These are phyloP conservation scores for Colletotrichum eleusines DNA, from an alignment of 2,329 filamentous ascomycete genomes.

Conservation along the genomic window DNA sequence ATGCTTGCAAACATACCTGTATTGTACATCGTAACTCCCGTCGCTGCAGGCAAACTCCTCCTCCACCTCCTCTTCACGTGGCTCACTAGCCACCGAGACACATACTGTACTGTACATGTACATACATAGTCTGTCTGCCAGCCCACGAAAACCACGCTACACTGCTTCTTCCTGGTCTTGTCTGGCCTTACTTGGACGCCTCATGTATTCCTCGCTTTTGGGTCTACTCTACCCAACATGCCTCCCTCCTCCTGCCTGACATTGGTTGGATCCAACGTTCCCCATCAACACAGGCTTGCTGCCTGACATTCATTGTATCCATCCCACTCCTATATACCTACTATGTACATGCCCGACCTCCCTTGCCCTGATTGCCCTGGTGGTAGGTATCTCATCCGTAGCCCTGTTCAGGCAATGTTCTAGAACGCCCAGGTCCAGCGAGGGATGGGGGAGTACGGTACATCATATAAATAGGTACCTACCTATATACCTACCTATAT, in stretches of 20 bases:
- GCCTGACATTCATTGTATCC: background rate
- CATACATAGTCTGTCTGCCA: background rate
- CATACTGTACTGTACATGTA: too few species aligned
- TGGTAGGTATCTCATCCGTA: background rate
- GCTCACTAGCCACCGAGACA: constrained; percentile 23
- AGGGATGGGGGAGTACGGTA: background rate
- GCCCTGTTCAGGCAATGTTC: constrained; percentile 30
- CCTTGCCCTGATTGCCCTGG: background rate
- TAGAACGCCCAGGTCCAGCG: constrained; percentile 12
- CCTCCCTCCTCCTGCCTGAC: too few species aligned
- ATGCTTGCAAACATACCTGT: background rate
- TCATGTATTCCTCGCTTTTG: too few species aligned
- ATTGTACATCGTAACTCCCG: background rate
- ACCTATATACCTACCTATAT: background rate
- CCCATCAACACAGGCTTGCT: background rate
- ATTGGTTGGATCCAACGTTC: background rate
- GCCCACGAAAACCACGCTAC: too few species aligned
- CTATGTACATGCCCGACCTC: background rate
- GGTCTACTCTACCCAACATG: background rate
- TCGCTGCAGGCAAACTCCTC: background rate
- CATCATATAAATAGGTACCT: too few species aligned
- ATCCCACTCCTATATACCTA: background rate
- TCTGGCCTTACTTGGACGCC: too few species aligned
- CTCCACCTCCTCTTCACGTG: background rate
- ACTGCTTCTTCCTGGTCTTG: too few species aligned